Percentiles rank a stretch among this genome's conserved stretches.
Conservation (phyloP, 768 basidiomycete species). For the Naganishia friedmannii region DNA sequence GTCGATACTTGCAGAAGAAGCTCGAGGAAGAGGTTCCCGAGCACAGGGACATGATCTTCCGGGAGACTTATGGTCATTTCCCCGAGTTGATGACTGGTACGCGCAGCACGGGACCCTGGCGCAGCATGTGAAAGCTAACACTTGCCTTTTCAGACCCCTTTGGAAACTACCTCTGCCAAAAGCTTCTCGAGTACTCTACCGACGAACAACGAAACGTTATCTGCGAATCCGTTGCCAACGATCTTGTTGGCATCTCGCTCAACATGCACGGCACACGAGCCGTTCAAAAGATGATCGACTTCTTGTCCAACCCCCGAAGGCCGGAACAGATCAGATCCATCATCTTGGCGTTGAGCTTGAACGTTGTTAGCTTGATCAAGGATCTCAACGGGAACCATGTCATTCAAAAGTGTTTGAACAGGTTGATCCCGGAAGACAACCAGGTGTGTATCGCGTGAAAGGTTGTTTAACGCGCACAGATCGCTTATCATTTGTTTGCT, state of each 20-base stretch:
- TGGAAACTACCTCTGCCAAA: conserved; percentile 98
- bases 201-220: conserved; percentile 96
- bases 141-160: conserved; percentile 70
- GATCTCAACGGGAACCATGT: conserved; percentile 59
- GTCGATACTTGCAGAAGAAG: conserved; percentile 97
- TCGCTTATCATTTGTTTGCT: not conserved
- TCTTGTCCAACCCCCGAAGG: conserved; percentile 80
- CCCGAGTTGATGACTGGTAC: conserved; percentile 95
- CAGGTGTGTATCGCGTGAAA: conserved; percentile 61
- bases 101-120: conserved; percentile 34
- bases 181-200: conserved; percentile 90
- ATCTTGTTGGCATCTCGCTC: conserved; percentile 93
- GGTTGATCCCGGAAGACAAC: conserved; percentile 95
- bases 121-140: not conserved
- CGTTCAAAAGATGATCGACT: conserved; percentile 99
- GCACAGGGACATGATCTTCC: conserved; percentile 98
- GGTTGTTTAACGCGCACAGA: not conserved
- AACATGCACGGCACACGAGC: conserved; percentile 99
- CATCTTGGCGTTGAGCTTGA: conserved; percentile 91
- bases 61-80: conserved; percentile 95
- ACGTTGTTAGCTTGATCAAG: conserved; percentile 99
- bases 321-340: conserved; percentile 83
- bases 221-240: conserved; percentile 95
- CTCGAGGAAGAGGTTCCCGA: conserved; percentile 92
- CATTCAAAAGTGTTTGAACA: conserved; percentile 98